Percentiles rank a stretch among this genome's conserved stretches.
Evolutionary conservation across 2,329 filamentous ascomycete species (phyloP).

Genomic region (Corniculantispora saksenae): DNA sequence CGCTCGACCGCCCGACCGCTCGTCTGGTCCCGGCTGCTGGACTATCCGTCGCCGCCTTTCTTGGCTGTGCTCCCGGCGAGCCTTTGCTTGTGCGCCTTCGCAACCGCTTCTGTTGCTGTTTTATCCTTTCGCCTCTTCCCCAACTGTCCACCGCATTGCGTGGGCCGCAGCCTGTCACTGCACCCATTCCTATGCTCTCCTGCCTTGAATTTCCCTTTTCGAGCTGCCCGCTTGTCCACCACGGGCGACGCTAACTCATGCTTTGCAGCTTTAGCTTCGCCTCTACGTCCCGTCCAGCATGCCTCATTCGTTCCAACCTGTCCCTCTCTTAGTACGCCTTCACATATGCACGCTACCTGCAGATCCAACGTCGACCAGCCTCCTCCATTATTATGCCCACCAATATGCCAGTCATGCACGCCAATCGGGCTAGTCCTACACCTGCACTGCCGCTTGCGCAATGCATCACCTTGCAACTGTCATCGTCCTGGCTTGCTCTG

Average conservation of each 20-base stretch:
- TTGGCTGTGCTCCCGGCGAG: background rate
- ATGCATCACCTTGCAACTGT: background rate
- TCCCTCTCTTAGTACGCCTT: background rate
- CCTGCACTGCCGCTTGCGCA: background rate
- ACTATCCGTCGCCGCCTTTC: background rate
- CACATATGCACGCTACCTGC: background rate
- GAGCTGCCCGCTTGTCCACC: background rate
- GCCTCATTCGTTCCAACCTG: background rate
- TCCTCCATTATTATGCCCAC: slow-evolving; percentile 8
- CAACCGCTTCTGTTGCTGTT: background rate
- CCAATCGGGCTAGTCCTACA: slow-evolving; percentile 3
- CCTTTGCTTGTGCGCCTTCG: background rate
- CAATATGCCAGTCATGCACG: slow-evolving; percentile 10
- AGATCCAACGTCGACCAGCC: slow-evolving; percentile 10
- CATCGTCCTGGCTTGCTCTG: background rate
- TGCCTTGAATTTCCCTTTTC: background rate
- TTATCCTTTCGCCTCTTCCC: background rate
- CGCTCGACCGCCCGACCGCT: background rate
- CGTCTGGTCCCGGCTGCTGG: too few relatives aligned
- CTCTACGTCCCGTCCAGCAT: background rate
- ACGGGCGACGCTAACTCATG: slow-evolving; percentile 1
- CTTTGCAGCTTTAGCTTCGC: slow-evolving; percentile 10
- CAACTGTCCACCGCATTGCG: background rate
- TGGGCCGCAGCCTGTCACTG: background rate
- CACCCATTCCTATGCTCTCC: background rate